Conservation (phyloP, 2,329 filamentous ascomycete genomes). For the Pseudogymnoascus sp. region DNA sequence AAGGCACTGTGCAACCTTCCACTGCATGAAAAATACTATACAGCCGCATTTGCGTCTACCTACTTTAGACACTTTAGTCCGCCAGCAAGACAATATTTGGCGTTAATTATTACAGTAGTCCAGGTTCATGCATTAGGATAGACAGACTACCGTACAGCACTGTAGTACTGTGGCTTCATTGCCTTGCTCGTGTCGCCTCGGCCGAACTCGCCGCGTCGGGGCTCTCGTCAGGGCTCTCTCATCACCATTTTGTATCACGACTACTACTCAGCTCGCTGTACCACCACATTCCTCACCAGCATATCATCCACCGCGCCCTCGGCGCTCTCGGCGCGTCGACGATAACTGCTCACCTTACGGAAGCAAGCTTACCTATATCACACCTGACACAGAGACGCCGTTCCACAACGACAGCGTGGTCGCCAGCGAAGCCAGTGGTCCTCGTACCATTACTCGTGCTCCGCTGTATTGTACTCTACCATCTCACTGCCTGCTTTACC, state of each 20-base stretch:
- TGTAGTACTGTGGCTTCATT: background rate
- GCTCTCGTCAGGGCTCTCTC: background rate
- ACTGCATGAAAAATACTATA: background rate
- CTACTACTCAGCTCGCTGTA: background rate
- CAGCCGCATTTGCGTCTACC: background rate
- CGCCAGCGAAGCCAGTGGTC: background rate
- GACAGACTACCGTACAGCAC: background rate
- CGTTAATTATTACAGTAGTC: background rate
- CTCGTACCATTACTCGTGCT: background rate
- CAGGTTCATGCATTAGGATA: background rate
- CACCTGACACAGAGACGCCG: background rate
- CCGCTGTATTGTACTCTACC: background rate
- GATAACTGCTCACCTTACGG: background rate
- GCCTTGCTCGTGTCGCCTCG: background rate
- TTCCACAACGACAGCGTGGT: background rate
- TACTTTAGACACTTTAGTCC: background rate
- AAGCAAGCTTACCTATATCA: background rate
- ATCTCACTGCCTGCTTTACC: background rate
- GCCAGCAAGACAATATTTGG: background rate
- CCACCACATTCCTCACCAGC: background rate
- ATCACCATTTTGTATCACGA: background rate
- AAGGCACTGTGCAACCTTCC: background rate
- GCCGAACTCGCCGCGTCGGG: background rate
- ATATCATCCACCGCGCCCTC: background rate
- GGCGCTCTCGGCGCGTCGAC: background rate